Evolutionary conservation across 805 yeast species (phyloP), one percentile per base, ranked within the genome.

Genomic region (Hanseniaspora lachancei): DNA sequence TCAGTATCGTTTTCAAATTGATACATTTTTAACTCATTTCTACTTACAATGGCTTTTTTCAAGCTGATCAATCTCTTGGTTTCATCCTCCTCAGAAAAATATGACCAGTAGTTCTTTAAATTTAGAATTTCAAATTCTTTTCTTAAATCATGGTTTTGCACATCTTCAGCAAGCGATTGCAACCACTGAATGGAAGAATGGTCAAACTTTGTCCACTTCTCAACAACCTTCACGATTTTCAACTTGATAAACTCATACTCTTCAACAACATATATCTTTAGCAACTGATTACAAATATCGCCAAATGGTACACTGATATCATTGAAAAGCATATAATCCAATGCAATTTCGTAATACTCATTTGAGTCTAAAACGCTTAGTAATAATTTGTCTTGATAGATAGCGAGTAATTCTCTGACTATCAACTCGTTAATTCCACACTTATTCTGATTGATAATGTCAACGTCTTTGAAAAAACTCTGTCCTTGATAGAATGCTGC

Each of bases 1-100:
- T 46, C 50, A 12, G 32, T 20, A 15, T 53, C 56, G n/a, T 46
- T 44, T 16, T 53, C 56, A 53, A 53, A 53, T 32, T 53, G 56
- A 21, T 53, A 53, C 40, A 44, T 48, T 32, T 53, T 53, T 23
- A 53, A 38, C 2, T 18, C 5, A 16, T 27, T 29, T 16, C 23
- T 46, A 10, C 21, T 43, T 3, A 29, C 41, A 13, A 53, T 21
- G 18, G 56, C 50, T 10, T 53, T 46, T 18, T 53, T 53, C 20
- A 53, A 39, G 15, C 50, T 36, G 1, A 53, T 38, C 18, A 53
- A 21, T 53, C 56, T 53, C n/a, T 38, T 15, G 15, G 50, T 27
- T 32, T 44, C 56, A 23, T 53, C 56, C 47, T 53, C 56, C n/a
- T 29, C 34, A 15, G 29, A 38, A 18, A 15, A 46, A 16, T 36